phyloP scores from a whole-genome alignment of 2,329 filamentous ascomycete genomes.

The Hypoxylon sp. region DNA sequence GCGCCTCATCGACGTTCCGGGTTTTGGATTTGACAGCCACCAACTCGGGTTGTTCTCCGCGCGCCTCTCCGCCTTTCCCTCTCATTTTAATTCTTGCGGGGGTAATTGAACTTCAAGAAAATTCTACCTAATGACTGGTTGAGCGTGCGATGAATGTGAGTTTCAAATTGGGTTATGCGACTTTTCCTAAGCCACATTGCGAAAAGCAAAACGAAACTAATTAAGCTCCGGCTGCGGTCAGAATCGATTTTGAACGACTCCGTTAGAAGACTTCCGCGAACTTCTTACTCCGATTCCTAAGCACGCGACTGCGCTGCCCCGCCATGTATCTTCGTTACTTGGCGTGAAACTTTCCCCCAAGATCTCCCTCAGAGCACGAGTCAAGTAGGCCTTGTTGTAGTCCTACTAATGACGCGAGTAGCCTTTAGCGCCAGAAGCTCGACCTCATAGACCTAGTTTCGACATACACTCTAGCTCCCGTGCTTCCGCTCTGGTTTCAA shows the following conservation, averaged over 20 bases:
- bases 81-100: slow-evolving; percentile 10
- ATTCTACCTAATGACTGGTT: background rate
- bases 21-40: slow-evolving; percentile 32
- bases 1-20: slow-evolving; percentile 28
- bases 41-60: slow-evolving; percentile 15
- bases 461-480: slow-evolving; percentile 36
- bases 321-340: slow-evolving; percentile 31
- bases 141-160: slow-evolving; percentile 28
- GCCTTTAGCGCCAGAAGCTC: slow-evolving; percentile 30
- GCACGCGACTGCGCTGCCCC: slow-evolving; percentile 41
- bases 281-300: slow-evolving; percentile 29
- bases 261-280: slow-evolving; percentile 36
- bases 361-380: slow-evolving; percentile 22
- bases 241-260: slow-evolving; percentile 41
- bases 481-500: slow-evolving; percentile 42
- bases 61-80: slow-evolving; percentile 10
- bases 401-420: slow-evolving; percentile 33
- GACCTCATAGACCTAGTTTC: slow-evolving; percentile 29
- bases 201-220: slow-evolving; percentile 40
- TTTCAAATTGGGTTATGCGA: slow-evolving; percentile 26
- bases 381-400: slow-evolving; percentile 26
- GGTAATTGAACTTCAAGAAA: slow-evolving; percentile 26
- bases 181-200: slow-evolving; percentile 11
- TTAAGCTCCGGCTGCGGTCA: slow-evolving; percentile 33
- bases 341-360: slow-evolving; percentile 35